Base-by-base conservation (phyloP, 495 filamentous ascomycete species). In the Lasiosphaeriaceae sp. region DNA sequence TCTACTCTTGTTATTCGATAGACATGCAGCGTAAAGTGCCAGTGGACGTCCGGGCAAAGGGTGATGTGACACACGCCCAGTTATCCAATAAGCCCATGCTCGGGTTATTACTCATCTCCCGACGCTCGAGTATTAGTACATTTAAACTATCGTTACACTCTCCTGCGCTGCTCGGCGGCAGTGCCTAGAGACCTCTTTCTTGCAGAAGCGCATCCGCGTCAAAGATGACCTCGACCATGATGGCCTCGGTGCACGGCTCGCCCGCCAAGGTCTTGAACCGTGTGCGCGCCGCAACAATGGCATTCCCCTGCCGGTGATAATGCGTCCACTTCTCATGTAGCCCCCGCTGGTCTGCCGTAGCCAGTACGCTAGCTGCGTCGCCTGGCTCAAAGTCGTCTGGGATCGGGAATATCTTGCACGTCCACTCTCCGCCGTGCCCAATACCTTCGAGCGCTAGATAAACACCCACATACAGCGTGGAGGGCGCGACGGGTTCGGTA, bases 171-270 rank as follows among this genome's bases (percentile, higher is more conserved):
- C 26, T 31, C 3, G 26, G 26, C 9, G 3, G 26, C 4, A 4
- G 9, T 31, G 26, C 26, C 9, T 31, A 31, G 4, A 31, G 26
- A 31, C 47, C 56, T 35, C 44, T 50, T 34, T 55, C 47, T 35
- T 44, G 37, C 8, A 54, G 19, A 2, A 55, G 23, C 23, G 35
- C 41, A 9, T 59, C 51, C 5, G 47, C 56, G 26, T 65, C 63
- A 47, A 65, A 65, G 7, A 56, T 56, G 47, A 65, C 46, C 34
- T 65, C 63, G 14, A 60, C 52, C 54, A 65, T 58, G 8, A 65
- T 50, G 1, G 39, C 57, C 8, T 57, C 54, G 2, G 2, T 56
- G 12, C 60, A 62, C 7, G 56, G 63, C 2, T 56, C 53, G 6
- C 63, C 60, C 6, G 21, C 24, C 3, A 51, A 26, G 1, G 57